phyloP scores from a whole-genome alignment of 129 eudicot species.

The Deinandra increscens region DNA sequence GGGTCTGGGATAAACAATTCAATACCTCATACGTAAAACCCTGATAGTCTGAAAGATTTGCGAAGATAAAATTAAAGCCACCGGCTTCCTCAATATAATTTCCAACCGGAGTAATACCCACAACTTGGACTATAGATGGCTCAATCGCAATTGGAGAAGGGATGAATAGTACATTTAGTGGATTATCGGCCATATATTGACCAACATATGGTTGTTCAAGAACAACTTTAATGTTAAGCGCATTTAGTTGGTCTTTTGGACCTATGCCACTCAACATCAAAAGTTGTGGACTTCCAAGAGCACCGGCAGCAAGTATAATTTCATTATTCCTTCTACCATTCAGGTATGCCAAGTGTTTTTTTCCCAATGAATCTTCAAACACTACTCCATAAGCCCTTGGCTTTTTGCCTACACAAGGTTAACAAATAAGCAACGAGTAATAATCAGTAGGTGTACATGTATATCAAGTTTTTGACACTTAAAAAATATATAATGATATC shows the following conservation, averaged over 20 bases:
- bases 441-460: no score
- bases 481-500: no score
- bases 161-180: slow-evolving; percentile 50
- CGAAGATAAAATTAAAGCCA: slow-evolving; percentile 34
- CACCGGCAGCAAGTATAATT: slow-evolving; percentile 55
- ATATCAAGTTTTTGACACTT: no score
- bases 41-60: not conserved
- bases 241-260: slow-evolving; percentile 49
- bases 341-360: slow-evolving; percentile 45
- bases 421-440: not conserved
- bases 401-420: not conserved
- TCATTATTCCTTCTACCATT: slow-evolving; percentile 42
- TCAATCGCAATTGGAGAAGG: slow-evolving; percentile 43
- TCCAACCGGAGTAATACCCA: slow-evolving; percentile 56
- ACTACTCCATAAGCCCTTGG: slow-evolving; percentile 62
- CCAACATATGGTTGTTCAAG: slow-evolving; percentile 56
- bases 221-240: slow-evolving; percentile 44
- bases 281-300: slow-evolving; percentile 77
- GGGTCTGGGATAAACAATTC: no score
- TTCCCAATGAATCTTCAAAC: slow-evolving; percentile 60
- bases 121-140: slow-evolving; percentile 47
- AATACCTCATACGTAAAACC: slow-evolving; percentile 45
- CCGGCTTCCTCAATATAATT: slow-evolving; percentile 58
- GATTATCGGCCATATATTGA: slow-evolving; percentile 62
- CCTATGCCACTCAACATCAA: slow-evolving; percentile 75